phyloP scores from a whole-genome alignment of 345 rosid species.

The Eucalyptus urophylla region DNA sequence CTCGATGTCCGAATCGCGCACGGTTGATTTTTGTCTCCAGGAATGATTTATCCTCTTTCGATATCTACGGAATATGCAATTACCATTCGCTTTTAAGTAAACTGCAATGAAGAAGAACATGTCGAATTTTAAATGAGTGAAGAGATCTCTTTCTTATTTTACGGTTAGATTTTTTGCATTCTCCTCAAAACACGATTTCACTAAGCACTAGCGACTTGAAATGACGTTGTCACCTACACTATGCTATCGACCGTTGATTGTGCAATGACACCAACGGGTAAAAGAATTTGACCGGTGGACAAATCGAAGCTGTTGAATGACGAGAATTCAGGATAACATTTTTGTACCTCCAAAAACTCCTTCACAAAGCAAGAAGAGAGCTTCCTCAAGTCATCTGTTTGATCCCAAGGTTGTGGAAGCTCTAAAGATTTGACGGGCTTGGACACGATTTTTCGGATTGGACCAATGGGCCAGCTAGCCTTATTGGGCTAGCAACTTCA shows the following conservation, averaged over 20 bases:
- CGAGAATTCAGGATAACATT: not conserved
- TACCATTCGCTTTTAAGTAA: not conserved
- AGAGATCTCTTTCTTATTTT: not conserved
- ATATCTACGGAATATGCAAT: not conserved
- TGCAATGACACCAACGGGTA: not conserved
- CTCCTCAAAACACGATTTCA: fast-evolving
- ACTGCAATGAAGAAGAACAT: not conserved
- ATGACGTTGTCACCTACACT: not conserved
- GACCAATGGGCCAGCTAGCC: not conserved
- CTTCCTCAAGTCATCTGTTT: not conserved
- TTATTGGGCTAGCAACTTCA: not conserved
- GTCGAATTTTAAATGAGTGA: not conserved
- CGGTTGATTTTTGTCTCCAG: not conserved
- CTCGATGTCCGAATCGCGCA: not conserved
- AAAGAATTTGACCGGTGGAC: not conserved
- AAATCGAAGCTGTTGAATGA: not conserved
- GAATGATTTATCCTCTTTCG: fast-evolving
- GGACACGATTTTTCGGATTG: not conserved
- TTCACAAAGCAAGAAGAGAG: not conserved
- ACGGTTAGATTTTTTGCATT: not conserved
- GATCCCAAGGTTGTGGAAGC: not conserved
- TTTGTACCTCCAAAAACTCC: not conserved
- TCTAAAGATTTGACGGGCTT: not conserved
- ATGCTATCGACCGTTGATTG: not conserved
- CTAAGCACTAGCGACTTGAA: fast-evolving